Conservation (phyloP, 169 alveolate genomes). For the Eimeria maxima region DNA sequence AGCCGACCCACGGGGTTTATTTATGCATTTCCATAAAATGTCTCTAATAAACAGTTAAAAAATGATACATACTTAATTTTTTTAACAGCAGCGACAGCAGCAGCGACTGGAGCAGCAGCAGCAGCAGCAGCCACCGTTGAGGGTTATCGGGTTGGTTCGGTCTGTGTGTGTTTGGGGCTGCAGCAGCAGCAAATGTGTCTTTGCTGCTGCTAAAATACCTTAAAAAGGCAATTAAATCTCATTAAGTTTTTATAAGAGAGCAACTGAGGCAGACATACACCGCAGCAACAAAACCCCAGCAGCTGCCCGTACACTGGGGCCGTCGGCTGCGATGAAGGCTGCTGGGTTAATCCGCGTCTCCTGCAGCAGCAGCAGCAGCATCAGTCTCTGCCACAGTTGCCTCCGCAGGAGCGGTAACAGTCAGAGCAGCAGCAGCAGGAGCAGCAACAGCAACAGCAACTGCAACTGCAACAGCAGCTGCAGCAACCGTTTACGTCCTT, state of each 20-base stretch:
- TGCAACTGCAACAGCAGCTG: neutral
- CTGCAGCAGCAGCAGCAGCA: slow-evolving; percentile 74
- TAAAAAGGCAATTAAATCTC: neutral
- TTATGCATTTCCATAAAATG: too few species aligned
- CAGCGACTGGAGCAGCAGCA: too few species aligned
- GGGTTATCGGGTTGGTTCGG: too few species aligned
- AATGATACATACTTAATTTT: too few species aligned
- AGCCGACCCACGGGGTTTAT: too few species aligned
- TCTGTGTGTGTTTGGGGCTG: too few species aligned
- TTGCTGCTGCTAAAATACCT: too few species aligned
- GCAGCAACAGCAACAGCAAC: neutral
- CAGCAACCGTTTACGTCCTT: neutral
- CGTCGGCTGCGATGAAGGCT: slow-evolving; percentile 47
- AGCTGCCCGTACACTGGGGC: slow-evolving; percentile 23
- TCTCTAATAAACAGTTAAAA: too few species aligned
- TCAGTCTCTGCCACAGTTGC: slow-evolving; percentile 6
- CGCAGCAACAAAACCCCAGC: slow-evolving; percentile 9
- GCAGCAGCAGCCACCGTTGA: too few species aligned
- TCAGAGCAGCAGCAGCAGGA: slow-evolving; percentile 5
- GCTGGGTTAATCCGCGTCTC: neutral
- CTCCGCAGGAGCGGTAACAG: neutral
- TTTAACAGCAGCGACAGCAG: too few species aligned
- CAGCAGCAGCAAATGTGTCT: too few species aligned
- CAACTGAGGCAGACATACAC: neutral
- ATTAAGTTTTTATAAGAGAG: neutral